These are phyloP conservation scores for Saccharomyces hybrid DNA, from an alignment of 1,139 yeast genomes.

Conservation along the genomic window DNA sequence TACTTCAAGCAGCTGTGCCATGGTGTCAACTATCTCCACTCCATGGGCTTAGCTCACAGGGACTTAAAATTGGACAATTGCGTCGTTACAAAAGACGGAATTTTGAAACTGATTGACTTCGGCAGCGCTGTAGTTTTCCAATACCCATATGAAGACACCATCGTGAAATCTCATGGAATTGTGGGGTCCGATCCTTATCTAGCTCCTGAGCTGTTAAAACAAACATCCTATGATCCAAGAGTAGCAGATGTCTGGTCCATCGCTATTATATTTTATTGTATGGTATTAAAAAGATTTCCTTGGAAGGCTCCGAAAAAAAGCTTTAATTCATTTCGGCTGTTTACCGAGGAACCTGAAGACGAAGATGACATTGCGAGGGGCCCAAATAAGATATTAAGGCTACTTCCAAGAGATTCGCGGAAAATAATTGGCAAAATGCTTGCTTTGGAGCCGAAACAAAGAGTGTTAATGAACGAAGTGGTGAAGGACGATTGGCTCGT, in stretches of 20 bases:
- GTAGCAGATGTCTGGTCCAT: slow-evolving; percentile 73
- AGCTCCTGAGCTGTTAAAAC: slow-evolving; percentile 63
- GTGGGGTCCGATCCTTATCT: slow-evolving; percentile 79
- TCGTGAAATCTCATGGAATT: slow-evolving; percentile 52
- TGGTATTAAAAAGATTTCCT: slow-evolving; percentile 65
- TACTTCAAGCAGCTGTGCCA: slow-evolving; percentile 59
- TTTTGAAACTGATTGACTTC: slow-evolving; percentile 65
- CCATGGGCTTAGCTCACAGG: slow-evolving; percentile 66
- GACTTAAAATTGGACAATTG: slow-evolving; percentile 74
- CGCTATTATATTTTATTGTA: slow-evolving; percentile 70
- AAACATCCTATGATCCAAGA: slow-evolving; percentile 53
- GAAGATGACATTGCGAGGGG: slow-evolving; percentile 37
- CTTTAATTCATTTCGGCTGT: slow-evolving; percentile 47
- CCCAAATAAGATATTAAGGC: slow-evolving; percentile 74
- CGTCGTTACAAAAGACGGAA: slow-evolving; percentile 56
- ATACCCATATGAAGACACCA: slow-evolving; percentile 33
- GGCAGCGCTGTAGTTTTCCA: slow-evolving; percentile 68
- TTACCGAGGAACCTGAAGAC: slow-evolving; percentile 34
- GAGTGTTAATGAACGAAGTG: slow-evolving; percentile 65
- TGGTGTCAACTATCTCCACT: slow-evolving; percentile 58
- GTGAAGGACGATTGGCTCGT: slow-evolving; percentile 62
- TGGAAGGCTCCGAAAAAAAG: slow-evolving; percentile 61
- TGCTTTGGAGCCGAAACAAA: slow-evolving; percentile 53
- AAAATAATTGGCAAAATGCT: slow-evolving; percentile 69
- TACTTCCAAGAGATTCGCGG: slow-evolving; percentile 74